Base-by-base conservation (phyloP, 2,329 filamentous ascomycete genomes). In the Ambrosiella cleistominuta region DNA sequence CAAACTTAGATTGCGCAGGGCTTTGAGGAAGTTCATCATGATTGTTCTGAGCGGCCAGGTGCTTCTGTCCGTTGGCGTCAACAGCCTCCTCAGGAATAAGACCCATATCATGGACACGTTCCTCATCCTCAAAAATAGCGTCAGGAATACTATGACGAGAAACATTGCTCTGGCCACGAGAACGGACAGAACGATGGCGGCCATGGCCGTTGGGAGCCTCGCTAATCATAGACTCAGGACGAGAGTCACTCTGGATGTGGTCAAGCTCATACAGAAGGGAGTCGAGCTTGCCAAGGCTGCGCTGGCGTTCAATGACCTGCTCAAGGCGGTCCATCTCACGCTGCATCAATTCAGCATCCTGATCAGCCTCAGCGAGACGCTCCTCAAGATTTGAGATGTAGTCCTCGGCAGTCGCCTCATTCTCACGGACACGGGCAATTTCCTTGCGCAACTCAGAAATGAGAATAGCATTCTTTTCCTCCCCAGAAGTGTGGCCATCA, bases 341-440 rank as follows among this genome's bases (percentile, higher is more conserved):
- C 68, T 95, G 89, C 91, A 98, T 96, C 61, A 96, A 74, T 68
- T 97, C 93, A 63, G 88, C 82, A 67, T 98, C 93, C 69, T 97
- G 91, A 66, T 98, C 93, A 1, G 91, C 85, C 70, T 98, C 93
- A 0, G 93, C 93, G 7, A 98, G 78, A 19, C 91, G 85, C 71
- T 97, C 93, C 68, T 98, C 93, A 9, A 98, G 74, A 0, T 90
- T 97, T 0, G 91, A 95, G 57, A 98, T 97, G 69, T 98, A 98
- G 63, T 97, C 93, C 68, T 98, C 93, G 64, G 84, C 89, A 44
- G 85, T 85, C 2, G 84, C 80, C 71, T 98, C 93, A 64, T 89
- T 96, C 65, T 96, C 93, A 54, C 90, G 82, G 13, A 90, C 80
- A 47, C 91, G 84, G 27, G 85, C 77, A 61, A 98, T 84, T 71